Base-by-base conservation (phyloP, 495 filamentous ascomycete species). In the Penicillium lividum region DNA sequence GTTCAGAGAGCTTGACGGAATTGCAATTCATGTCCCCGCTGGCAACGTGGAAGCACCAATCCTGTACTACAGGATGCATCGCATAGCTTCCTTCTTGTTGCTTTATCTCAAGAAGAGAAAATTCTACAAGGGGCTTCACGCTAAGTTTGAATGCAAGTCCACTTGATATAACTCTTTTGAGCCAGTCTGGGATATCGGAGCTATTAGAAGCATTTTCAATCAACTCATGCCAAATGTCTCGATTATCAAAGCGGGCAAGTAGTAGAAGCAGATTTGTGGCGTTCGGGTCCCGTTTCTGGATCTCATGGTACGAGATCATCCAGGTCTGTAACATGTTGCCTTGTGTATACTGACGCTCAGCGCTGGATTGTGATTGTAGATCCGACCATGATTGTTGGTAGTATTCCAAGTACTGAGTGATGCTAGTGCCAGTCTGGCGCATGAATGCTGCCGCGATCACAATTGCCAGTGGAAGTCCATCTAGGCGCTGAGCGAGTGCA, bases 151-250 rank as follows among this genome's bases (percentile, higher is more conserved):
- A 78, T 18, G 45, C 48, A 3, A 78, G 56, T 55, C 60, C 59
- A 33, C 60, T 63, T 53, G 63, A 62, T 51, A 67, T 60, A 10
- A 62, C 51, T 16, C 53, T 56, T 62, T 61, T 13, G 15, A 77
- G 60, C 75, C 69, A 79, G 8, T 9, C 7, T 0, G 69, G 73
- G 2, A 58, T 33, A n/a, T 63, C 7, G 2, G 54, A 60, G 57
- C 50, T 45, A 49, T 67, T 0, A 1, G 8, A 15, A 16, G 59
- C 57, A 51, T 54, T 46, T 27, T 60, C n/a, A 16, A 78, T n/a
- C 50, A 82, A 68, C 55, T 79, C 73, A 57, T 72, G 80, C 79
- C 78, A 83, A 38, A 82, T 67, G 66, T 83, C 79, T 56, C 77
- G 74, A 58, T 78, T 80, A 61, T 80, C 73, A 48, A 81, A 78